Evolutionary conservation across 768 basidiomycete genomes (phyloP).

Genomic region (Leccinellum luteum): DNA sequence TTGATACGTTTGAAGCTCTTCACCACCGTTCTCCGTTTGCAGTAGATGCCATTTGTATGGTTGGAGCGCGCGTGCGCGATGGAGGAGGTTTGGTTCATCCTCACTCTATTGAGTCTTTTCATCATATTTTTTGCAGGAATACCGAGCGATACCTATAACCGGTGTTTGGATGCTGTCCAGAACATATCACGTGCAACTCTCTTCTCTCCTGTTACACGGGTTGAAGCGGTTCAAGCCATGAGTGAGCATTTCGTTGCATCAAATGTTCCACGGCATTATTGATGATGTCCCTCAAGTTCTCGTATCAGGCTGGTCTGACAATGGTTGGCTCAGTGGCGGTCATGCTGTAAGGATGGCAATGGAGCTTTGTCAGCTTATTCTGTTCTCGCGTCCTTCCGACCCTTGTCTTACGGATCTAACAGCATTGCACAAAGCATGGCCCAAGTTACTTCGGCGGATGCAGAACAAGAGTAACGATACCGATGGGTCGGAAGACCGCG

Average conservation of each 20-base stretch:
- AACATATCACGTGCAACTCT: conserved; percentile 80
- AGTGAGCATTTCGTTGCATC: conserved; percentile 47
- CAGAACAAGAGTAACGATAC: conserved; percentile 51
- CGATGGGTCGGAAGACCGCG: conserved; percentile 61
- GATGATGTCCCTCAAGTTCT: conserved; percentile 51
- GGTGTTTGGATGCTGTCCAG: conserved; percentile 83
- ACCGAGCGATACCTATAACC: conserved; percentile 68
- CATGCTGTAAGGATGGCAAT: conserved; percentile 98
- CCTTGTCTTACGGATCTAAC: conserved; percentile 10
- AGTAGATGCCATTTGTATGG: conserved; percentile 90
- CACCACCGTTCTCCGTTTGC: conserved; percentile 92
- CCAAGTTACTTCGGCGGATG: conserved; percentile 76
- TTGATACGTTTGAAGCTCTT: conserved; percentile 85
- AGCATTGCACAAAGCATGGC: conserved; percentile 94
- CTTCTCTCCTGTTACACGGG: conserved; percentile 79
- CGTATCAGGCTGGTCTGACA: conserved; percentile 92
- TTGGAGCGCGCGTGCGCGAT: conserved; percentile 86
- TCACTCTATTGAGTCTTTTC: neutral
- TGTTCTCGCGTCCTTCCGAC: neutral
- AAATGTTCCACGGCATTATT: neutral
- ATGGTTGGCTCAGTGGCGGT: conserved; percentile 92
- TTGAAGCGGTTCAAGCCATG: conserved; percentile 93
- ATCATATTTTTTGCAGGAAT: conserved; percentile 46
- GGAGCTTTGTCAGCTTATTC: conserved; percentile 68
- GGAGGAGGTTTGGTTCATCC: conserved; percentile 66